These are phyloP conservation scores for Rhipidocladum racemiflorum DNA, from an alignment of 176 grass and related monocot species.

Conservation along the genomic window DNA sequence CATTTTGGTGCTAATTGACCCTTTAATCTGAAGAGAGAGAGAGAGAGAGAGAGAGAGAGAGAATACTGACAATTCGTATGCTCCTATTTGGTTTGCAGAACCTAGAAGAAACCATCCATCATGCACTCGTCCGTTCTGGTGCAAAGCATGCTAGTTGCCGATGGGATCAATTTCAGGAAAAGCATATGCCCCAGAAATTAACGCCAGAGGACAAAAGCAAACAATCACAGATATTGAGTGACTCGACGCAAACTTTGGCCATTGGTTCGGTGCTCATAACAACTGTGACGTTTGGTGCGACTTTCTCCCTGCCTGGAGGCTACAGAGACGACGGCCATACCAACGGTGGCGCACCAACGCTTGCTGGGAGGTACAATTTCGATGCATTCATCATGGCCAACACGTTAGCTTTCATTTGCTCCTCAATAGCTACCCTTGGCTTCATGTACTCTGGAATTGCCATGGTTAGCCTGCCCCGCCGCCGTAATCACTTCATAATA, in stretches of 20 bases:
- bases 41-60: too few species aligned
- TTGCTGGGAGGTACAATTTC: neutral
- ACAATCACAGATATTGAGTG: conserved; percentile 1
- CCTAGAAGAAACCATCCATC: neutral
- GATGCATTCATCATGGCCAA: neutral
- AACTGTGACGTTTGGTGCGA: conserved; percentile 9
- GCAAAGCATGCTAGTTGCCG: neutral
- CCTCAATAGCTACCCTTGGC: neutral
- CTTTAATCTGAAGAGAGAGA: too few species aligned
- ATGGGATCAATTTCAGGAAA: conserved; percentile 21
- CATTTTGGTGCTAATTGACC: too few species aligned
- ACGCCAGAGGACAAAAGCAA: neutral
- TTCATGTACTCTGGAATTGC: neutral
- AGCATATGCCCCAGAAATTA: neutral
- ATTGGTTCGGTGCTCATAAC: conserved; percentile 13
- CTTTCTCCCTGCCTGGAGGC: conserved; percentile 1
- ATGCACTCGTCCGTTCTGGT: neutral
- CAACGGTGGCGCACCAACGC: neutral
- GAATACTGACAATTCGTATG: neutral
- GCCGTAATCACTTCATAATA: too few species aligned
- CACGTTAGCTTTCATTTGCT: neutral
- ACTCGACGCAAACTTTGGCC: conserved; percentile 13
- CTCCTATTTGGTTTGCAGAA: conserved; percentile 8
- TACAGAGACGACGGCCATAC: neutral
- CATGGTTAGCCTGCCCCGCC: neutral